phyloP scores from a whole-genome alignment of 768 basidiomycete genomes.

The Panaeolus cyanescens region DNA sequence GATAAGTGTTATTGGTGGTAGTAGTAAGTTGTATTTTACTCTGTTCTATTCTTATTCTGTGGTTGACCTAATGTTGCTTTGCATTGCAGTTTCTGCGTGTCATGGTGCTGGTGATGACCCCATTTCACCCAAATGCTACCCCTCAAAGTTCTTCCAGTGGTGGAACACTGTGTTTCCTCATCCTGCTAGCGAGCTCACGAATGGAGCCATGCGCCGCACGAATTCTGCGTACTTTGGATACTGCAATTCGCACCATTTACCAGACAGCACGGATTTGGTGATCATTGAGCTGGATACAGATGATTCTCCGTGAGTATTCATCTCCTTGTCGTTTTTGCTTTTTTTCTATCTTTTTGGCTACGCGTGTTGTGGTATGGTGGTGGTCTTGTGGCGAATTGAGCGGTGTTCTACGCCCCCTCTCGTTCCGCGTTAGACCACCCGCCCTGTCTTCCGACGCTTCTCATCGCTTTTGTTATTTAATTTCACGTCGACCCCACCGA shows the following conservation, averaged over 20 bases:
- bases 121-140: constrained; percentile 83
- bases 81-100: constrained; percentile 78
- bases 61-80: constrained; percentile 1
- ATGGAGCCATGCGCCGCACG: constrained; percentile 92
- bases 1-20: constrained; percentile 88
- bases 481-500: too few relatives aligned
- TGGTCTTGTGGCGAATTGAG: too few relatives aligned
- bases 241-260: constrained; percentile 91
- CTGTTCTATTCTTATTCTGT: constrained; percentile 10
- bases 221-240: constrained; percentile 95
- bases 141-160: constrained; percentile 95
- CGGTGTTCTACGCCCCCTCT: too few relatives aligned
- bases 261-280: constrained; percentile 91
- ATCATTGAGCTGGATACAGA: constrained; percentile 95
- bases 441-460: neutral
- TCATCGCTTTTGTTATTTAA: neutral
- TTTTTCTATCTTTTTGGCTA: neutral
- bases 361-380: neutral
- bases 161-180: constrained; percentile 98
- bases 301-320: constrained; percentile 72
- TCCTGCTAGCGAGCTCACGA: constrained; percentile 96
- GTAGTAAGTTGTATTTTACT: constrained; percentile 49
- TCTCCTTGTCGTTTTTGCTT: neutral
- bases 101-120: constrained; percentile 94
- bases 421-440: neutral